Evolutionary conservation across 2,329 filamentous ascomycete genomes (phyloP).

Genomic region (Rhytidhysteron rufulum): DNA sequence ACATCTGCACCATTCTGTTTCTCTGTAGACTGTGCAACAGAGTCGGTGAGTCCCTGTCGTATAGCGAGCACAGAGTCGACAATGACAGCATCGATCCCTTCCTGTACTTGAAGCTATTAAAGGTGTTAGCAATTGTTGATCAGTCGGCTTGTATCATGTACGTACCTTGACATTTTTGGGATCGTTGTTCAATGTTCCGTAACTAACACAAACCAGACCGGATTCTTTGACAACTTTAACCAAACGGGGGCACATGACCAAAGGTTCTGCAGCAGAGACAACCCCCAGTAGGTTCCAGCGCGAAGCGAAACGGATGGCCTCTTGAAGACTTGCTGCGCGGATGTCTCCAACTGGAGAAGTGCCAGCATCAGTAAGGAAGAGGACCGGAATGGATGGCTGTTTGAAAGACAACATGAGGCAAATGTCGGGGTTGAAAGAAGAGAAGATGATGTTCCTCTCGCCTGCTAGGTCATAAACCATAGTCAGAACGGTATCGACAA

Average conservation of each 20-base stretch:
- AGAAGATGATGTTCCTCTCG: conserved; percentile 91
- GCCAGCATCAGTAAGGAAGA: conserved; percentile 91
- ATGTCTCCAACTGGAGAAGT: conserved; percentile 80
- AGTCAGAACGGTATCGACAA: conserved; percentile 86
- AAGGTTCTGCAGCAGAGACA: conserved; percentile 80
- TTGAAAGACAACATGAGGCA: conserved; percentile 94
- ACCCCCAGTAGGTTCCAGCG: conserved; percentile 94
- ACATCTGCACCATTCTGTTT: conserved; percentile 2
- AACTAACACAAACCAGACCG: conserved; percentile 90
- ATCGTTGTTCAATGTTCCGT: conserved; percentile 88
- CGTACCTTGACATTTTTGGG: conserved; percentile 78
- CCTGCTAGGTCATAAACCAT: conserved; percentile 85
- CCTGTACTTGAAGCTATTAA: conserved; percentile 75
- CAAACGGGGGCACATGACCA: conserved; percentile 83
- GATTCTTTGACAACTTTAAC: conserved; percentile 93
- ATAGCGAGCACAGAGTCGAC: conserved; percentile 94
- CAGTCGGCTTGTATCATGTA: conserved; percentile 11
- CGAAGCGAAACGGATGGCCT: conserved; percentile 90
- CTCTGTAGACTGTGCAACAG: too few relatives aligned
- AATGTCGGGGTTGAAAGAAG: conserved; percentile 95
- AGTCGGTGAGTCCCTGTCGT: conserved; percentile 77
- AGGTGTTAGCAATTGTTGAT: too few relatives aligned
- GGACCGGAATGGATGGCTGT: conserved; percentile 90
- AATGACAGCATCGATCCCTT: conserved; percentile 96
- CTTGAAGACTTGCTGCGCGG: conserved; percentile 84